Conservation (phyloP, 441 rosid species). For the Pelargonium citronellum region DNA sequence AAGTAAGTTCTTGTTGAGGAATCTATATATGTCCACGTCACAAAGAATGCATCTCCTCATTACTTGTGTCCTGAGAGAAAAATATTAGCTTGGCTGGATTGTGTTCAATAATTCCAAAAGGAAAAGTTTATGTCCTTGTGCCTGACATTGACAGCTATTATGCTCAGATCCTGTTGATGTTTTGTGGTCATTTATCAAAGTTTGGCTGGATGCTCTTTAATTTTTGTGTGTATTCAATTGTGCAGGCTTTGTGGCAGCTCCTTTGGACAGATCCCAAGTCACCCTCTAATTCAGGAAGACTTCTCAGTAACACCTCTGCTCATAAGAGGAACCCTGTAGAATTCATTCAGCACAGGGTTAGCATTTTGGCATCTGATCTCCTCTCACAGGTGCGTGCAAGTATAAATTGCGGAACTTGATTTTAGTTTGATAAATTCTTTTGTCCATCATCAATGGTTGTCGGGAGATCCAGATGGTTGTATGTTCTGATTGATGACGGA, state of each 20-base stretch:
- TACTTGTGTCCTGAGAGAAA: slow-evolving; percentile 9
- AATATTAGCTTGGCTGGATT: slow-evolving; percentile 5
- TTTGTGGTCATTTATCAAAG: neutral
- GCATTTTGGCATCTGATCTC: slow-evolving; percentile 73
- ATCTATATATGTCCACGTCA: slow-evolving; percentile 8
- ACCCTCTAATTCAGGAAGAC: slow-evolving; percentile 45
- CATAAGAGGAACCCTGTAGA: slow-evolving; percentile 51
- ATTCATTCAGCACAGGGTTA: slow-evolving; percentile 63
- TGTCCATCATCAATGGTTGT: neutral
- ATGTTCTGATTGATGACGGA: neutral
- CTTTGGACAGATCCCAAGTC: slow-evolving; percentile 70
- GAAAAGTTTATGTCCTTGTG: slow-evolving; percentile 1
- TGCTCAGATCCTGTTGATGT: slow-evolving; percentile 7
- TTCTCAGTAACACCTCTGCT: slow-evolving; percentile 30
- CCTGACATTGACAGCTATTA: slow-evolving; percentile 9
- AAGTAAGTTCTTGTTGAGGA: slow-evolving; percentile 40
- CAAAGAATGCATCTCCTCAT: slow-evolving; percentile 12
- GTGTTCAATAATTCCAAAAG: slow-evolving; percentile 11
- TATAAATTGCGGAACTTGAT: slow-evolving; percentile 12
- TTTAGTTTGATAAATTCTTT: slow-evolving; percentile 10
- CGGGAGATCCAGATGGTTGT: neutral
- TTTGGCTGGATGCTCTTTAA: slow-evolving; percentile 5
- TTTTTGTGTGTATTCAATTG: neutral
- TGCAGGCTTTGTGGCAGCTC: slow-evolving; percentile 94
- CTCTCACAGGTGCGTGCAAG: slow-evolving; percentile 74